These are phyloP conservation scores for Blastobotrys ciferrii DNA, from an alignment of 1,139 yeast species.

Conservation along the genomic window DNA sequence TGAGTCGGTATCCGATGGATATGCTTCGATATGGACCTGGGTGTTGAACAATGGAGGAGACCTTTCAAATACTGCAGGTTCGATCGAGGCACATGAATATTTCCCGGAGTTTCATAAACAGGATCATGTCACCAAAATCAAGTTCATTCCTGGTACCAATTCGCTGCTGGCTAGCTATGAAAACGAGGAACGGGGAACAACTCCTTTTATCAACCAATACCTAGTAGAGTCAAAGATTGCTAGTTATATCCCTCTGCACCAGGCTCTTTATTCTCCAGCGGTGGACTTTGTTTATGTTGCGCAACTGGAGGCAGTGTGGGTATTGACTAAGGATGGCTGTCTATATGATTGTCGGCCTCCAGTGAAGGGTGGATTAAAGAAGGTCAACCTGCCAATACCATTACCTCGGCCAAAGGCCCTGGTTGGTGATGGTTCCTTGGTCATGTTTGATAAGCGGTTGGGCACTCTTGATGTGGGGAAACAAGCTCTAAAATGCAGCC, in stretches of 20 bases:
- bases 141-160: constrained; percentile 10
- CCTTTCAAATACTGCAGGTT: not conserved
- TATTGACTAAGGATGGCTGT: constrained; percentile 13
- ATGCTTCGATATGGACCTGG: constrained; percentile 13
- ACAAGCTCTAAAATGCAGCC: not conserved
- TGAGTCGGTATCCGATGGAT: constrained; percentile 3
- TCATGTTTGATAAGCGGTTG: constrained; percentile 13
- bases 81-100: constrained; percentile 1
- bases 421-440: constrained; percentile 7
- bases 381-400: constrained; percentile 5
- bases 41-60: constrained; percentile 8
- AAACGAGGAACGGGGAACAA: constrained; percentile 1
- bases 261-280: constrained; percentile 7
- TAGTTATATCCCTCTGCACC: constrained; percentile 6
- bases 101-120: constrained; percentile 4
- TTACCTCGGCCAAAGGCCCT: constrained; percentile 6
- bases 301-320: constrained; percentile 2
- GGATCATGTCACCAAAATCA: constrained; percentile 7
- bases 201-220: constrained; percentile 6
- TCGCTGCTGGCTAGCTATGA: constrained; percentile 7
- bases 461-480: constrained; percentile 5
- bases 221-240: constrained; percentile 4
- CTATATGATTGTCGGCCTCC: constrained; percentile 12
- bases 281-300: constrained; percentile 9
- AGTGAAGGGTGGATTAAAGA: constrained; percentile 4